Conservation (phyloP, 2,329 filamentous ascomycete species). For the Penicillium sp. region DNA sequence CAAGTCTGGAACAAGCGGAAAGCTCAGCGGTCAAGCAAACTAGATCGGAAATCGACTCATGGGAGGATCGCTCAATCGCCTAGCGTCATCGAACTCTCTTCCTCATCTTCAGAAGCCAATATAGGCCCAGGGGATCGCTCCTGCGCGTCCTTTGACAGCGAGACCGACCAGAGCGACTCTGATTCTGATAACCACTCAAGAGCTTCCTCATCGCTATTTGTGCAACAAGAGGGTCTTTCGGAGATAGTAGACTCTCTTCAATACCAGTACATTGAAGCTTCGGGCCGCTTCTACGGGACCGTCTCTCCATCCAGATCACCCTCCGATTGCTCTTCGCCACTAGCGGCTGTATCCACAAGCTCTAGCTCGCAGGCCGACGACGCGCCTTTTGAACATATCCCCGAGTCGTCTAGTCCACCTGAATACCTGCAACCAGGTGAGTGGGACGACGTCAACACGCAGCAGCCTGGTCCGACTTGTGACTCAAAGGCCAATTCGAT, state of each 20-base stretch:
- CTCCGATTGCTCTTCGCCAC: background rate
- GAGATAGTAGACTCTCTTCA: constrained; percentile 2
- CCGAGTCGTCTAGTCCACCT: background rate
- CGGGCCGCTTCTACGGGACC: background rate
- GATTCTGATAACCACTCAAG: background rate
- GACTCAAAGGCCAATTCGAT: background rate
- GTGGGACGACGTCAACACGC: background rate
- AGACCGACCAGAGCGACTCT: background rate
- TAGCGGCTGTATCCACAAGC: background rate
- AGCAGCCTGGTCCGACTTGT: background rate
- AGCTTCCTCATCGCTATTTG: background rate
- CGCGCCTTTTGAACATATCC: background rate
- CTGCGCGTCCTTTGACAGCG: background rate
- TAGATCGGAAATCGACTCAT: background rate
- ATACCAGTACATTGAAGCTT: background rate
- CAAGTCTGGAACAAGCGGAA: constrained; percentile 29
- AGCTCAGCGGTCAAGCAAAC: constrained; percentile 4
- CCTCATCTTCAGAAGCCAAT: background rate
- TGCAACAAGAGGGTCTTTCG: background rate
- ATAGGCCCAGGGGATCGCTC: background rate
- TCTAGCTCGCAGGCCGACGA: background rate
- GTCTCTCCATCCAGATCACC: background rate
- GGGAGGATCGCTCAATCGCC: background rate
- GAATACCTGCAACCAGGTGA: background rate
- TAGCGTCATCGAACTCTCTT: background rate